These are phyloP conservation scores for Aspergillus sp. DNA, from an alignment of 2,329 filamentous ascomycete genomes.

Conservation along the genomic window DNA sequence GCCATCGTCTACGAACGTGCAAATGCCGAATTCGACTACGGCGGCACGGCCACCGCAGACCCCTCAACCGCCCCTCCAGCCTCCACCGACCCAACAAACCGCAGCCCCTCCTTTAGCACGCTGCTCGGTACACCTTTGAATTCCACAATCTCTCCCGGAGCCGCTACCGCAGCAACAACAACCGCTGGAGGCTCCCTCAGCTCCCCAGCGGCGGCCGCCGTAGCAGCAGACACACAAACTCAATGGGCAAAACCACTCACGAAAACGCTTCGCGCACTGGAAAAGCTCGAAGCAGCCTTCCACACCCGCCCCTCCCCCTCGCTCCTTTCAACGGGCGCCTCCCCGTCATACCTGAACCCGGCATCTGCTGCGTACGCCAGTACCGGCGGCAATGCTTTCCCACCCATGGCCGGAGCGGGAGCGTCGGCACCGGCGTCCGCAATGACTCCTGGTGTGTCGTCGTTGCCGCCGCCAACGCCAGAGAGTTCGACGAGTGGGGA, in stretches of 20 bases:
- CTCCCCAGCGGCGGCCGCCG: slow-evolving; percentile 28
- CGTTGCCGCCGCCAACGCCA: slow-evolving; percentile 50
- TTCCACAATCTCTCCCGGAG: slow-evolving; percentile 34
- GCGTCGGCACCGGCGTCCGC: slow-evolving; percentile 19
- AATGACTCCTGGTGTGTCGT: slow-evolving; percentile 41
- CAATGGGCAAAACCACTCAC: slow-evolving; percentile 53
- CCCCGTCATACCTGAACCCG: slow-evolving; percentile 29
- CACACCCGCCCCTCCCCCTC: slow-evolving; percentile 26
- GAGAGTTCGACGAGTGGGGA: slow-evolving; percentile 53
- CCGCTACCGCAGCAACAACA: slow-evolving; percentile 34
- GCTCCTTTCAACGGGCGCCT: slow-evolving; percentile 18
- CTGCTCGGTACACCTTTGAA: slow-evolving; percentile 28
- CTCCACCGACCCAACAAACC: slow-evolving; percentile 1
- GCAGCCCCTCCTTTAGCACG: slow-evolving; percentile 21
- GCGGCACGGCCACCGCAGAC: slow-evolving; percentile 20
- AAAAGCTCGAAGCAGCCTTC: slow-evolving; percentile 51
- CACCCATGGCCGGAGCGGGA: background rate
- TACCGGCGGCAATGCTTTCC: slow-evolving; percentile 21
- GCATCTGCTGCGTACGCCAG: slow-evolving; percentile 12
- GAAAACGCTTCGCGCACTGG: slow-evolving; percentile 51
- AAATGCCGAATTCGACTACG: slow-evolving; percentile 38
- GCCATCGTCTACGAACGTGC: slow-evolving; percentile 50
- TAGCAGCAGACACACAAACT: slow-evolving; percentile 41
- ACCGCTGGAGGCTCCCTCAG: background rate
- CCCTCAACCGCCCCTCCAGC: slow-evolving; percentile 15